These are phyloP conservation scores for Didymella pinodella DNA, from an alignment of 2,329 filamentous ascomycete species.

Conservation along the genomic window DNA sequence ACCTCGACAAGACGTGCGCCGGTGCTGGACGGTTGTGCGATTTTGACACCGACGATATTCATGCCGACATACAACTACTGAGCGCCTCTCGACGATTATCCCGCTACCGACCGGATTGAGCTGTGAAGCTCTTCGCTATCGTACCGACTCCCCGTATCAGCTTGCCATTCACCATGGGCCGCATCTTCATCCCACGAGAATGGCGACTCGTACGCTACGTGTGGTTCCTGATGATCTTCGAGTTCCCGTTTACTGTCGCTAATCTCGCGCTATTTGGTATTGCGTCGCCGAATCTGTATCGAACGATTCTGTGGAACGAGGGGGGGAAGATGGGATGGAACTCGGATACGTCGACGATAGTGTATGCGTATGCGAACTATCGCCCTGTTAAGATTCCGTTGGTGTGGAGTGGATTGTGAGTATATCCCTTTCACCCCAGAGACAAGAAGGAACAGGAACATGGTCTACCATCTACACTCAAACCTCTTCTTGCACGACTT, in stretches of 20 bases:
- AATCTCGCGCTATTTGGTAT: constrained; percentile 75
- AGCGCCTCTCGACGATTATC: constrained; percentile 10
- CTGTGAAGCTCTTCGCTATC: constrained; percentile 9
- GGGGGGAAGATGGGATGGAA: constrained; percentile 76
- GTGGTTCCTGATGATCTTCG: constrained; percentile 67
- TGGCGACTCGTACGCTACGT: constrained; percentile 63
- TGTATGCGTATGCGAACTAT: constrained; percentile 79
- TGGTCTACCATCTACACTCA: not conserved
- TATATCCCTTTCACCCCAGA: constrained; percentile 27
- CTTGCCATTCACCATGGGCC: constrained; percentile 28
- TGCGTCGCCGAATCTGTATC: constrained; percentile 75
- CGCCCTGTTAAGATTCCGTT: constrained; percentile 68
- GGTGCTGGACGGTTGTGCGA: constrained; percentile 18
- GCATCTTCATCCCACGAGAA: constrained; percentile 62
- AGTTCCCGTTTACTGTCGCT: constrained; percentile 71
- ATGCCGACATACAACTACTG: constrained; percentile 13
- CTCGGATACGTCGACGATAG: constrained; percentile 72
- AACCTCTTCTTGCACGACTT: not conserved
- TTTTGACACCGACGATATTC: constrained; percentile 9
- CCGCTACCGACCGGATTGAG: constrained; percentile 21
- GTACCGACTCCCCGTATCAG: not conserved
- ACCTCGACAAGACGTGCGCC: constrained; percentile 25
- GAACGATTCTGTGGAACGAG: constrained; percentile 75
- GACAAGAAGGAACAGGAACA: no score
- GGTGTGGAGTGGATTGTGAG: constrained; percentile 77